These are phyloP conservation scores for Phoenix roebelenii DNA, from an alignment of 176 grass and related monocot species.

Conservation along the genomic window DNA sequence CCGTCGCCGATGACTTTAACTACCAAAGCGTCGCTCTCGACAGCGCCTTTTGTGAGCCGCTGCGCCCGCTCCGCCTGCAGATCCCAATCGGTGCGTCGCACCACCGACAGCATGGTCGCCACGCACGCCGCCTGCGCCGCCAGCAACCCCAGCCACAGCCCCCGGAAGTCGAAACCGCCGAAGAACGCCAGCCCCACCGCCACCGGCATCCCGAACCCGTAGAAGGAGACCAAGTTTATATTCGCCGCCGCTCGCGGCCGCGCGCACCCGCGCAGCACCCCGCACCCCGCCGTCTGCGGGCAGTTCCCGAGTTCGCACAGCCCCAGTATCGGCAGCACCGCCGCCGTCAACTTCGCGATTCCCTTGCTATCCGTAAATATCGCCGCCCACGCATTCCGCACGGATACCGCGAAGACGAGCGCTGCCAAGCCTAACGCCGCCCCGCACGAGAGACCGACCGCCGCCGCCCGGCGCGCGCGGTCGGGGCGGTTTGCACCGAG, in stretches of 20 bases:
- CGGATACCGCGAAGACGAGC: constrained; percentile 34
- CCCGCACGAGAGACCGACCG: constrained; percentile 36
- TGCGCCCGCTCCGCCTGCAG: constrained; percentile 39
- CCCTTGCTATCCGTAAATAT: constrained; percentile 55
- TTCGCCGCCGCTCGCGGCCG: constrained; percentile 39
- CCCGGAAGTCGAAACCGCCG: constrained; percentile 47
- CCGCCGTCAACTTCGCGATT: constrained; percentile 38
- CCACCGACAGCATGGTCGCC: constrained; percentile 47
- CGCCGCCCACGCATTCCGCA: constrained; percentile 48
- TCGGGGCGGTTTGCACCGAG: constrained; percentile 57
- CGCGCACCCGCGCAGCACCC: constrained; percentile 74
- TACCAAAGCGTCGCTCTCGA: not conserved
- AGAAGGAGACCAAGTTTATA: constrained; percentile 61
- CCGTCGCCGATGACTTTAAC: not conserved
- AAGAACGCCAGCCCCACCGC: constrained; percentile 53
- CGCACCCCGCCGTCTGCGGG: constrained; percentile 73
- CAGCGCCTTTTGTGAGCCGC: constrained; percentile 21
- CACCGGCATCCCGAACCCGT: constrained; percentile 76
- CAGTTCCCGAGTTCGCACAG: constrained; percentile 81
- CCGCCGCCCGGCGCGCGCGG: constrained; percentile 40
- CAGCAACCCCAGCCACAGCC: constrained; percentile 76
- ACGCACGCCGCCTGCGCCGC: constrained; percentile 68
- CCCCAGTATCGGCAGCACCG: constrained; percentile 65
- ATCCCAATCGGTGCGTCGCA: constrained; percentile 47
- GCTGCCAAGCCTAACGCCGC: constrained; percentile 42